Percentiles rank a stretch among this genome's conserved stretches.
Conservation (phyloP, 352 stramenopile genomes). For the Heterotrichella gracilis region DNA sequence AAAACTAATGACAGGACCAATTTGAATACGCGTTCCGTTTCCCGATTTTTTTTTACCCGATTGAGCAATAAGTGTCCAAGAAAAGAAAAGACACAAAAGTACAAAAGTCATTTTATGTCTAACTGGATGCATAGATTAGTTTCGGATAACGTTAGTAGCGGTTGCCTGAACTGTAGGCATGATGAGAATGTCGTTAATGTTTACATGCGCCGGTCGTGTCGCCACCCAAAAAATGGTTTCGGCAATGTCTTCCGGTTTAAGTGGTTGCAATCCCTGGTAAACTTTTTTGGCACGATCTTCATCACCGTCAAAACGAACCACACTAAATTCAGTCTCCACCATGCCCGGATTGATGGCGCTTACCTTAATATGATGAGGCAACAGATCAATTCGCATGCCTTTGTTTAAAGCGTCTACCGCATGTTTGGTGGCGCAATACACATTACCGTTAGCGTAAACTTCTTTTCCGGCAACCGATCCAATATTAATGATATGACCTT, state of each 20-base stretch:
- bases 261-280: neutral
- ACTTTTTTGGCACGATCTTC: neutral
- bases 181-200: neutral
- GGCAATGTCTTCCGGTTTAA: neutral
- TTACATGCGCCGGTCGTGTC: neutral
- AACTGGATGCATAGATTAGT: neutral
- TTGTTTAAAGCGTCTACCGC: neutral
- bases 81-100: too few species aligned
- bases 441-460: neutral
- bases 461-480: neutral
- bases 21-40: neutral
- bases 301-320: neutral
- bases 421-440: neutral
- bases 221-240: neutral
- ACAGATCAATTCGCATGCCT: neutral
- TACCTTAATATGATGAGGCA: neutral
- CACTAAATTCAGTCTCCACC: neutral
- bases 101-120: too few species aligned
- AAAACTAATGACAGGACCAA: neutral
- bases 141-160: neutral
- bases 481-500: neutral
- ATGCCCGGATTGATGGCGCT: neutral
- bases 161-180: neutral
- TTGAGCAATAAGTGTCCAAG: too few species aligned
- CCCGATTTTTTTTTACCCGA: too few species aligned